Conservation (phyloP, 1,284 basidiomycete species). For the Ustilago shanxiensis region DNA sequence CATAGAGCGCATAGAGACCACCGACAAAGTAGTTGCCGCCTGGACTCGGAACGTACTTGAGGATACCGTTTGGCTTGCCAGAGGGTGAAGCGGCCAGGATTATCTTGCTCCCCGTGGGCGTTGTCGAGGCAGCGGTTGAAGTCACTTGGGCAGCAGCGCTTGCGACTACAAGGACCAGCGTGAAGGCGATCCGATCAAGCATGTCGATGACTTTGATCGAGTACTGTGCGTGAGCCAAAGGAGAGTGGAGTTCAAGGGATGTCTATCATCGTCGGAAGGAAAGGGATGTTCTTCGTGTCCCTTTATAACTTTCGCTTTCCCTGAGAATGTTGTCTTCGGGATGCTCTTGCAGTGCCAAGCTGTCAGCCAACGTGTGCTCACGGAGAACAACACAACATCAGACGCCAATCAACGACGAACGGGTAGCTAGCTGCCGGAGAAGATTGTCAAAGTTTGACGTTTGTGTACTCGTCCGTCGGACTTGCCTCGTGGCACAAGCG, state of each 20-base stretch:
- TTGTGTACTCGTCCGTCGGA: constrained; percentile 9
- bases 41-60: constrained; percentile 48
- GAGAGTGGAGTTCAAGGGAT: neutral
- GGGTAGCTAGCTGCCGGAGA: neutral
- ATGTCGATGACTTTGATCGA: neutral
- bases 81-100: constrained; percentile 7
- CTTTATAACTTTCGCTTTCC: constrained; percentile 1
- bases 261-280: neutral
- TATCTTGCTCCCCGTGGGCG: neutral
- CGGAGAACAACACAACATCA: constrained; percentile 4
- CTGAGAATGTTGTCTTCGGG: neutral
- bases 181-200: neutral
- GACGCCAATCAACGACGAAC: neutral
- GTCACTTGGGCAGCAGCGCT: constrained; percentile 2
- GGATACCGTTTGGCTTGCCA: constrained; percentile 13
- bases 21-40: constrained; percentile 50
- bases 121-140: neutral
- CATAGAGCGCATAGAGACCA: constrained; percentile 28
- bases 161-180: neutral
- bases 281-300: neutral
- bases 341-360: neutral
- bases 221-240: neutral
- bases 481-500: constrained; percentile 7
- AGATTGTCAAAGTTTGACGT: neutral
- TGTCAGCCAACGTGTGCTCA: neutral